These are phyloP conservation scores for Sporothrix brasiliensis DNA, from an alignment of 2,329 filamentous ascomycete genomes.

Conservation along the genomic window DNA sequence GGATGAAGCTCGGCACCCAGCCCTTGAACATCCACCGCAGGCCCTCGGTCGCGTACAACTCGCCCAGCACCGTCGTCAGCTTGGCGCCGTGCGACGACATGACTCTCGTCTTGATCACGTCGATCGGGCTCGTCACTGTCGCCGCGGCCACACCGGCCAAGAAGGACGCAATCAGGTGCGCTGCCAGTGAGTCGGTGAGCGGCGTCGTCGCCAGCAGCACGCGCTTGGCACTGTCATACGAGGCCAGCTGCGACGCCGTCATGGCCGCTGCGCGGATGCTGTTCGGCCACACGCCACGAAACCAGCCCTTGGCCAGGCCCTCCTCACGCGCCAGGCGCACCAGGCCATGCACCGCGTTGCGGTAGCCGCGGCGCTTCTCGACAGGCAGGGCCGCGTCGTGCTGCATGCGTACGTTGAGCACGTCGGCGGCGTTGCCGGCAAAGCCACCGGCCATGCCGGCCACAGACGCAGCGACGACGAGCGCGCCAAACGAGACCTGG, in stretches of 20 bases:
- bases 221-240: constrained; percentile 80
- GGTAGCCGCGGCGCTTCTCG: constrained; percentile 80
- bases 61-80: constrained; percentile 63
- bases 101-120: constrained; percentile 86
- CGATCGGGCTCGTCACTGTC: constrained; percentile 80
- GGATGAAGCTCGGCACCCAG: constrained; percentile 77
- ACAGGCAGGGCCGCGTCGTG: constrained; percentile 78
- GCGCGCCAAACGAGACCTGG: constrained; percentile 69
- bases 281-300: constrained; percentile 85
- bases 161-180: constrained; percentile 77
- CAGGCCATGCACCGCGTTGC: constrained; percentile 83
- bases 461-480: constrained; percentile 78
- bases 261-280: constrained; percentile 79
- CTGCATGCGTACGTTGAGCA: constrained; percentile 98
- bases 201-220: constrained; percentile 67
- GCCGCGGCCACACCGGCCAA: constrained; percentile 81
- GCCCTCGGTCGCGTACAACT: constrained; percentile 72
- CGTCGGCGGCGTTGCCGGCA: constrained; percentile 91
- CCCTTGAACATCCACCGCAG: constrained; percentile 85
- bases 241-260: constrained; percentile 82
- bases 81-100: constrained; percentile 67
- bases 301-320: constrained; percentile 68
- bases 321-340: constrained; percentile 85
- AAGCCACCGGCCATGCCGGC: constrained; percentile 89
- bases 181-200: constrained; percentile 69